These are phyloP conservation scores for Hypholoma sublateritium DNA, from an alignment of 768 basidiomycete species.

Conservation along the genomic window DNA sequence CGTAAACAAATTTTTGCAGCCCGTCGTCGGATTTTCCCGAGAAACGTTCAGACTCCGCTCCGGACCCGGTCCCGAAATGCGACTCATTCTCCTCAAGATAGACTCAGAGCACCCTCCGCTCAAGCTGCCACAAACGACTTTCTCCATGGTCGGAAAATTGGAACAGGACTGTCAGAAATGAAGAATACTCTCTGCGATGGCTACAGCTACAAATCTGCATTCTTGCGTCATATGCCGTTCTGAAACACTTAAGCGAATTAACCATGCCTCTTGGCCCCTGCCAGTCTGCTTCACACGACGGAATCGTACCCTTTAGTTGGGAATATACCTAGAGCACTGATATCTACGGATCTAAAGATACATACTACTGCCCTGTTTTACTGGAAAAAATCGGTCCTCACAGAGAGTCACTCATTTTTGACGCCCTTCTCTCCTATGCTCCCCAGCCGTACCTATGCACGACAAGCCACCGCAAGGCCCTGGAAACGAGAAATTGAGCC, in stretches of 20 bases:
- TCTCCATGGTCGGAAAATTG: background rate
- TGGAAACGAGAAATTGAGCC: no score
- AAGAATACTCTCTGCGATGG: no score
- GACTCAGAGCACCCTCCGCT: background rate
- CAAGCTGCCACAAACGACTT: background rate
- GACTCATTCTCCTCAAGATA: no score
- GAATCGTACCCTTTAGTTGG: background rate
- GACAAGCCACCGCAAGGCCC: no score
- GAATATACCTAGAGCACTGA: background rate
- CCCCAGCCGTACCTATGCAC: no score
- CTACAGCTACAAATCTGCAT: background rate
- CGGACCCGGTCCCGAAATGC: slow-evolving; percentile 10
- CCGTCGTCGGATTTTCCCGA: slow-evolving; percentile 18
- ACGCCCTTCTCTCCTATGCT: background rate
- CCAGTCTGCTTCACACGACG: background rate
- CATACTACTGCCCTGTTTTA: background rate
- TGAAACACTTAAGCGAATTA: background rate
- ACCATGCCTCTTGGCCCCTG: background rate
- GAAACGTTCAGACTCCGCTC: slow-evolving; percentile 12
- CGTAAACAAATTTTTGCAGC: slow-evolving; percentile 27
- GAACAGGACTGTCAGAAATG: no score
- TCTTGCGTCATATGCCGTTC: background rate
- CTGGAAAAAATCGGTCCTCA: background rate
- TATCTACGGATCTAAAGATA: background rate
- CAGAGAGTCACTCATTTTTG: background rate